Conservation (phyloP, 2,329 filamentous ascomycete species). For the Calonectria ilicicola region DNA sequence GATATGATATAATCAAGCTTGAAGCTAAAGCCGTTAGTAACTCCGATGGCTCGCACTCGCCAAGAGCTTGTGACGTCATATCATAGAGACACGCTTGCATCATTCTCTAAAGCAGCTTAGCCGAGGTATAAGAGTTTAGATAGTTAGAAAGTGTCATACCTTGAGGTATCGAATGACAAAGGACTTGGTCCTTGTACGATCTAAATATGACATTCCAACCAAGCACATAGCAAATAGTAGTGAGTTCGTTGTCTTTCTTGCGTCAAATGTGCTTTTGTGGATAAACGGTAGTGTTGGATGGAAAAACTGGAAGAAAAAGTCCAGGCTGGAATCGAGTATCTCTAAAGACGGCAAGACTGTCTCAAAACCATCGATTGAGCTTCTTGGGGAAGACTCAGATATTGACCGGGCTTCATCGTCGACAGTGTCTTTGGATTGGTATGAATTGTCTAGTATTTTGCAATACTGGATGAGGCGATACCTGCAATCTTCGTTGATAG, state of each 20-base stretch:
- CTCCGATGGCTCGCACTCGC: background rate
- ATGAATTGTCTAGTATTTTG: background rate
- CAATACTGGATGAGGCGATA: background rate
- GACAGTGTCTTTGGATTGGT: background rate
- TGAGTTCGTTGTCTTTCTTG: background rate
- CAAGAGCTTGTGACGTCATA: background rate
- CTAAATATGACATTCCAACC: background rate
- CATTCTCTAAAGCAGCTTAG: background rate
- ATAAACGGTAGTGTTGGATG: background rate
- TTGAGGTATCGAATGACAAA: background rate
- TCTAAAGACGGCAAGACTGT: background rate
- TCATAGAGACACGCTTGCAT: background rate
- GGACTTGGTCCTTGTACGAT: background rate
- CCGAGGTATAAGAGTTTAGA: fast-evolving
- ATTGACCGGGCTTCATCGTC: background rate
- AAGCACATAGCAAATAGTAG: background rate
- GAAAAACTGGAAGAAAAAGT: background rate
- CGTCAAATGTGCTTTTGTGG: background rate
- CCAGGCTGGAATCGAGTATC: background rate
- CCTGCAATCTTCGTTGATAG: background rate
- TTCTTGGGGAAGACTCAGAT: background rate
- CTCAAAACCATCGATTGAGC: background rate
- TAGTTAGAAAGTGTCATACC: background rate
- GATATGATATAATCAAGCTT: background rate
- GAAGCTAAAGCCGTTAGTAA: background rate